These are phyloP conservation scores for Phytopythium montanum DNA, from an alignment of 352 stramenopile species.

Conservation along the genomic window DNA sequence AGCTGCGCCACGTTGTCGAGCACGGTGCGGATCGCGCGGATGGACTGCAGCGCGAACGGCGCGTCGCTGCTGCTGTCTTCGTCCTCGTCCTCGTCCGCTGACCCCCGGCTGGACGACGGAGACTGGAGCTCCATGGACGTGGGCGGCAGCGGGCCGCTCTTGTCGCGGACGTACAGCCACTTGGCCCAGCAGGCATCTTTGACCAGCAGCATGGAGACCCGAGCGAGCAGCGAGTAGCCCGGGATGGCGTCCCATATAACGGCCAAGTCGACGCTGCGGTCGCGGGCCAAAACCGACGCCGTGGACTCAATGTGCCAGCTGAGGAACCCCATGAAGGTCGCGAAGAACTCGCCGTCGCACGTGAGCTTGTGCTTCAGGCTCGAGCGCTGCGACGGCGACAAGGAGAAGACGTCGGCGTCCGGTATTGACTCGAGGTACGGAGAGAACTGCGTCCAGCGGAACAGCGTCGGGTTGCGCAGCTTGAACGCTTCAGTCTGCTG, in stretches of 20 bases:
- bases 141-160: conserved; percentile 25
- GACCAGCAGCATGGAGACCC: conserved; percentile 49
- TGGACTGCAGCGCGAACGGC: conserved; percentile 46
- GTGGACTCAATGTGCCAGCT: conserved; percentile 45
- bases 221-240: conserved; percentile 59
- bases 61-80: conserved; percentile 23
- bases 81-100: conserved; percentile 8
- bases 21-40: conserved; percentile 49
- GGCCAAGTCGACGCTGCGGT: not conserved
- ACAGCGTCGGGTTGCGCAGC: conserved; percentile 51
- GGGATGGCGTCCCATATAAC: conserved; percentile 51
- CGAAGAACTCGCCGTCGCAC: conserved; percentile 71
- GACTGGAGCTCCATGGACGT: conserved; percentile 25
- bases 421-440: conserved; percentile 52
- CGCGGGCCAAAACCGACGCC: conserved; percentile 4
- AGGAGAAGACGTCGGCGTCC: conserved; percentile 57
- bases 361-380: conserved; percentile 54
- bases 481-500: conserved; percentile 42
- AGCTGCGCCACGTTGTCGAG: conserved; percentile 50
- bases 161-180: conserved; percentile 52
- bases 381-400: conserved; percentile 31
- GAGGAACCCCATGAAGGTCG: conserved; percentile 63
- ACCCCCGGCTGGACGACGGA: conserved; percentile 7
- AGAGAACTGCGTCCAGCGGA: conserved; percentile 51
- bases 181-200: conserved; percentile 69